These are phyloP conservation scores for Hygrophorus pudorinus DNA, from an alignment of 768 basidiomycete species.

Conservation along the genomic window DNA sequence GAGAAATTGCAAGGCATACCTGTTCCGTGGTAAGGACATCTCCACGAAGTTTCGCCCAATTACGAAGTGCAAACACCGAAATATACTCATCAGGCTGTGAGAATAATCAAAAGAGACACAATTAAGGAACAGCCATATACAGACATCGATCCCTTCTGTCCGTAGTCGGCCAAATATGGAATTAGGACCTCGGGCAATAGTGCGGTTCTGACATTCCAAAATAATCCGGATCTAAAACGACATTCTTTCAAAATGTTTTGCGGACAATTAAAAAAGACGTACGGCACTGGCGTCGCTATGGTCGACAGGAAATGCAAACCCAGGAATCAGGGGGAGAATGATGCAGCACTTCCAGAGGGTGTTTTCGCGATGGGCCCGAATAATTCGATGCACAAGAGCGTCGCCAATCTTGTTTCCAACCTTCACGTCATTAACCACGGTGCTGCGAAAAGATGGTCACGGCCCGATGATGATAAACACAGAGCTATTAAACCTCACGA, in stretches of 20 bases:
- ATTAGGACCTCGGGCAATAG: constrained; percentile 79
- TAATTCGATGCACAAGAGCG: constrained; percentile 83
- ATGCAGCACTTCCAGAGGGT: constrained; percentile 90
- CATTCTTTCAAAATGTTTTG: not conserved
- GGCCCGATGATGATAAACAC: no score
- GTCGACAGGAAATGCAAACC: constrained; percentile 89
- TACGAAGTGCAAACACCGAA: constrained; percentile 80
- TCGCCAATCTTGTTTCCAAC: constrained; percentile 94
- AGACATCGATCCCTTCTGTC: constrained; percentile 81
- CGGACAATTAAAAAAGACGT: constrained; percentile 18
- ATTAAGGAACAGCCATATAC: constrained; percentile 15
- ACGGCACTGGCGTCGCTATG: constrained; percentile 89
- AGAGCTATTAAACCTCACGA: constrained; percentile 51
- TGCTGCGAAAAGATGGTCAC: constrained; percentile 50
- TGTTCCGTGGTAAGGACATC: constrained; percentile 84
- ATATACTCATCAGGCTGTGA: constrained; percentile 86
- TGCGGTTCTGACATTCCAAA: constrained; percentile 88
- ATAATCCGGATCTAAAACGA: constrained; percentile 75
- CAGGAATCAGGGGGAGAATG: constrained; percentile 84
- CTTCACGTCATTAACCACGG: constrained; percentile 72
- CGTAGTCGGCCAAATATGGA: constrained; percentile 84
- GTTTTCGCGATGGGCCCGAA: constrained; percentile 72
- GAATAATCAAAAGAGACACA: constrained; percentile 5
- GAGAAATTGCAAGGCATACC: no score
- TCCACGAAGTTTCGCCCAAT: constrained; percentile 86